Percentiles rank a stretch among this genome's conserved stretches.
Conservation (phyloP, 1,139 yeast species). For the Blastobotrys capitulatus region DNA sequence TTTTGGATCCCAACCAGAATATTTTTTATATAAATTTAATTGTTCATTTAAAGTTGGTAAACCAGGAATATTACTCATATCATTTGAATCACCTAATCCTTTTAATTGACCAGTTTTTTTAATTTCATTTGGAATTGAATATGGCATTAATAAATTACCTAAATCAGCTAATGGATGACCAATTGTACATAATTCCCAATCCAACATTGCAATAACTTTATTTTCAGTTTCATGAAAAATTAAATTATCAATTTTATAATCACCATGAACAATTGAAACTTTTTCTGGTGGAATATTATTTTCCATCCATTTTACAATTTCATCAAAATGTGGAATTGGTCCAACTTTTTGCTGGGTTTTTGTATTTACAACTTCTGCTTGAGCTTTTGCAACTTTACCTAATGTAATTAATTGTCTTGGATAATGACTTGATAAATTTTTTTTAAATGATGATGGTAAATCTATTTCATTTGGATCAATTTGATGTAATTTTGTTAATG, state of each 20-base stretch:
- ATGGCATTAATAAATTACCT: conserved; percentile 54
- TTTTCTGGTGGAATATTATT: conserved; percentile 46
- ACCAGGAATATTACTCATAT: conserved; percentile 14
- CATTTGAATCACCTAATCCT: conserved; percentile 10
- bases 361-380: conserved; percentile 29
- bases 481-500: conserved; percentile 43
- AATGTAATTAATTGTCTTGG: conserved; percentile 50
- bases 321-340: conserved; percentile 46
- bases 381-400: conserved; percentile 41
- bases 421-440: conserved; percentile 42
- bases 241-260: conserved; percentile 57
- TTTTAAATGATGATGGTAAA: conserved; percentile 41
- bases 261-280: conserved; percentile 54
- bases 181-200: conserved; percentile 61
- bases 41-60: conserved; percentile 21
- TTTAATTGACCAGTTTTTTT: not conserved
- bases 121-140: conserved; percentile 38
- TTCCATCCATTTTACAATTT: conserved; percentile 41
- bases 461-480: conserved; percentile 44
- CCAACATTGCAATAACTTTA: conserved; percentile 49
- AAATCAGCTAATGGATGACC: conserved; percentile 62
- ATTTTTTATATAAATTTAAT: conserved; percentile 21
- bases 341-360: conserved; percentile 38
- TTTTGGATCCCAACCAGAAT: conserved; percentile 32
- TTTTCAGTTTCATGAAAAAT: conserved; percentile 46